A percentile compares a stretch with the other conserved stretches of the same genome.
phyloP scores from a whole-genome alignment of 129 eudicot genomes.

The Lactuca sativa region DNA sequence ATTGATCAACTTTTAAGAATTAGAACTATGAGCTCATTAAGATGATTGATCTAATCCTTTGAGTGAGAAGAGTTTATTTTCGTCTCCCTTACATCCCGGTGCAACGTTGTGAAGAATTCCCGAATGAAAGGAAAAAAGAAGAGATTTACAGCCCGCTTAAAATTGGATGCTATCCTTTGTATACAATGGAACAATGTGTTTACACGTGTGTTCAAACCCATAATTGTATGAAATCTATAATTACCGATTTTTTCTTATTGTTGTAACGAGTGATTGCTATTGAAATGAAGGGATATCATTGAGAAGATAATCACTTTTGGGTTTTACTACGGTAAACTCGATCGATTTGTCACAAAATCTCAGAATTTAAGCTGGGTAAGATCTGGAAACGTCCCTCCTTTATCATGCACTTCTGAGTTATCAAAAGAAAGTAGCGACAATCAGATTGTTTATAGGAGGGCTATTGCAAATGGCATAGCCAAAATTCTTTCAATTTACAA shows the following conservation, averaged over 20 bases:
- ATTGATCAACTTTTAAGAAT: not conserved
- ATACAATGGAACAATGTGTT: constrained; percentile 1
- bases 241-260: not conserved
- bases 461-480: constrained; percentile 83
- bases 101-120: not conserved
- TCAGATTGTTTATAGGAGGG: constrained; percentile 77
- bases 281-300: constrained; percentile 70
- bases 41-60: not conserved
- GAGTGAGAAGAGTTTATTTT: not conserved
- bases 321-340: constrained; percentile 80
- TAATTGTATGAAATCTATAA: constrained; percentile 1
- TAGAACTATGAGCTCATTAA: not conserved
- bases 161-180: not conserved
- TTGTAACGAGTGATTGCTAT: constrained; percentile 1
- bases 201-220: not conserved
- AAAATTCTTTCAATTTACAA: constrained; percentile 77
- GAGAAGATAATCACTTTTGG: constrained; percentile 71
- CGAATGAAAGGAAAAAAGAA: not conserved
- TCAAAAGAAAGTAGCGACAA: constrained; percentile 38
- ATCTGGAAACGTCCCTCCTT: constrained; percentile 43
- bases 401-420: constrained; percentile 37
- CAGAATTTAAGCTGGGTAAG: constrained; percentile 87
- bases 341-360: constrained; percentile 68
- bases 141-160: not conserved
- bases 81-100: not conserved